Conservation (phyloP, 192 early-diverging fungal species). For the Pilobolus umbonatus region DNA sequence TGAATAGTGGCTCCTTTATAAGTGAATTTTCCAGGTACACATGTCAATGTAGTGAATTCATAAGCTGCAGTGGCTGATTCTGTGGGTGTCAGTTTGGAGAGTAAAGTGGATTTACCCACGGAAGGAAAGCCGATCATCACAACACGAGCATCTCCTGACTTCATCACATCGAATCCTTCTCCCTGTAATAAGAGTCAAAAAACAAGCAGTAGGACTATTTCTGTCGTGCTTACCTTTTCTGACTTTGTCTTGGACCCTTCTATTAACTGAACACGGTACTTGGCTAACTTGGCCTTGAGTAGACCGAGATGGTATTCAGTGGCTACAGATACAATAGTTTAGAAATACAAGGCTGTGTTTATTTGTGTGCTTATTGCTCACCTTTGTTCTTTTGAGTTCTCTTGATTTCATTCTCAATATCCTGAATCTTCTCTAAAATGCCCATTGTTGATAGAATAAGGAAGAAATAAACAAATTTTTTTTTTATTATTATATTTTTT, state of each 20-base stretch:
- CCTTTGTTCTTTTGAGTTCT: slow-evolving; percentile 99
- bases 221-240: slow-evolving; percentile 44
- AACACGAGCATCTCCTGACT: slow-evolving; percentile 93
- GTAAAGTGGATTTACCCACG: slow-evolving; percentile 96
- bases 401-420: slow-evolving; percentile 85
- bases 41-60: slow-evolving; percentile 96
- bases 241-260: slow-evolving; percentile 64
- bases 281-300: slow-evolving; percentile 94
- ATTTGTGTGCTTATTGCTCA: slow-evolving; percentile 18
- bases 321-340: too few species aligned
- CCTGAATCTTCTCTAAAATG: slow-evolving; percentile 84
- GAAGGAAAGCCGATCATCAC: slow-evolving; percentile 97
- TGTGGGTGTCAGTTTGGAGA: slow-evolving; percentile 88
- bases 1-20: slow-evolving; percentile 97
- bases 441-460: slow-evolving; percentile 64
- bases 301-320: slow-evolving; percentile 98
- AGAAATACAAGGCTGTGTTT: slow-evolving; percentile 7
- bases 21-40: slow-evolving; percentile 92
- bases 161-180: slow-evolving; percentile 98
- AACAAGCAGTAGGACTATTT: slow-evolving; percentile 24
- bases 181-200: slow-evolving; percentile 44
- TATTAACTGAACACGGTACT: slow-evolving; percentile 70
- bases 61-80: slow-evolving; percentile 84
- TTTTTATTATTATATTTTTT: too few species aligned
- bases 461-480: too few species aligned